Evolutionary conservation across 2,329 filamentous ascomycete genomes (phyloP).

Genomic region (Pseudogymnoascus pannorum): DNA sequence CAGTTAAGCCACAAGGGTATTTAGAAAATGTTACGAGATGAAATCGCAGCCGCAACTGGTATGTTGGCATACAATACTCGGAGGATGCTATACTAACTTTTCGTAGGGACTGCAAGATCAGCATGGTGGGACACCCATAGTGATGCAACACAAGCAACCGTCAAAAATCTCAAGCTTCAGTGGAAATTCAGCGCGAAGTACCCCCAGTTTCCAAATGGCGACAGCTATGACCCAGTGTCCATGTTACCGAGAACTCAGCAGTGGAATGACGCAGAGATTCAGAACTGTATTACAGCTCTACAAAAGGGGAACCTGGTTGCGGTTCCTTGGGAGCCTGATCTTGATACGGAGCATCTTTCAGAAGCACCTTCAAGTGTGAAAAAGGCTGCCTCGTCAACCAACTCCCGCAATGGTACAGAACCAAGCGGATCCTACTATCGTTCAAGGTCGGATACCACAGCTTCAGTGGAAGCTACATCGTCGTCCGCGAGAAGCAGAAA

Average conservation of each 20-base stretch:
- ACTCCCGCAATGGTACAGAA: not conserved
- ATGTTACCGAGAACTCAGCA: not conserved
- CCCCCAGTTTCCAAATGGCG: not conserved
- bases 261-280: not conserved
- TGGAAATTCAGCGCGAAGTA: not conserved
- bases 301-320: not conserved
- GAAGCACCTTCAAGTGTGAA: not conserved
- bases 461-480: not conserved
- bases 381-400: not conserved
- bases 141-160: not conserved
- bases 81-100: not conserved
- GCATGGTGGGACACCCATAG: not conserved
- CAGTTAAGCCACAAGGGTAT: not conserved
- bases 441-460: not conserved
- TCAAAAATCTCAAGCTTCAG: not conserved
- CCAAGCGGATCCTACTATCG: not conserved
- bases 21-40: not conserved
- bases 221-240: not conserved
- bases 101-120: not conserved
- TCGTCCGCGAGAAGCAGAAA: not conserved
- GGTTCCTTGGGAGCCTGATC: not conserved
- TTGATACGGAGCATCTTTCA: not conserved
- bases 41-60: not conserved
- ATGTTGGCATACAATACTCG: not conserved
- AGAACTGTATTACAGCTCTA: not conserved